Evolutionary conservation across 257 asterid genomes (phyloP), one percentile per base, ranked within the genome.

Genomic region (Solanum rostratum): DNA sequence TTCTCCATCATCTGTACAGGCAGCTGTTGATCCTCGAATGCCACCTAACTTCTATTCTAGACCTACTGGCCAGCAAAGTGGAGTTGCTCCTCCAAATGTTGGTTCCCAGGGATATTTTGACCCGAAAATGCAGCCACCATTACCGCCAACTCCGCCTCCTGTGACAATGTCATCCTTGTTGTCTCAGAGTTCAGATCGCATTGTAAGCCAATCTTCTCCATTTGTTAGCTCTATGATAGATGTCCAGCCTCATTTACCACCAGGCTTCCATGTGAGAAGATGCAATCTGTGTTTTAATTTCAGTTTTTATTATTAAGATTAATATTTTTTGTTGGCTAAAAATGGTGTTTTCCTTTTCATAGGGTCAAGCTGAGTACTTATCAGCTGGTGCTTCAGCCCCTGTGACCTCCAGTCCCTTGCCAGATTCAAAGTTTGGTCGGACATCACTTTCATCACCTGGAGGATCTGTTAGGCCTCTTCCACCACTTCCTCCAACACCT

Each of bases 401-500:
- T 82, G 54, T 53, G 50, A 83, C 90, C 83, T 88, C 95, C 30
- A 84, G 85, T 82, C 89, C 90, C 41, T 57, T 87, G 85, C 86
- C 91, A 20, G 94, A 92, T 86, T 71, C 86, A 29, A 93, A 91
- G 84, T 89, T 85, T 50, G 93, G 92, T 82, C 88, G 94, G 87
- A 59, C 91, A 41, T 84, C 95, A 54, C 92, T 85, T 65, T 87
- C 98, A 82, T 94, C 98, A 62, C 91, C 95, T 55, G 87, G 90
- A 79, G 90, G 89, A 60, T 88, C 97, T 65, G 71, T 91, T 49
- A 90, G 98, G 87, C 95, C 92, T 49, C 91, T 87, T 84, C 98
- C 99, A 45, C 98, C 97, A 18, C 97, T 92, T 84, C 97, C 97
- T 80, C 95, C 94, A 14, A 95, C 98, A 6, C 98, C 98, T 16